Percentiles rank a stretch among this genome's conserved stretches.
phyloP scores from a whole-genome alignment of 768 basidiomycete genomes.

The Hypholoma fasciculare region DNA sequence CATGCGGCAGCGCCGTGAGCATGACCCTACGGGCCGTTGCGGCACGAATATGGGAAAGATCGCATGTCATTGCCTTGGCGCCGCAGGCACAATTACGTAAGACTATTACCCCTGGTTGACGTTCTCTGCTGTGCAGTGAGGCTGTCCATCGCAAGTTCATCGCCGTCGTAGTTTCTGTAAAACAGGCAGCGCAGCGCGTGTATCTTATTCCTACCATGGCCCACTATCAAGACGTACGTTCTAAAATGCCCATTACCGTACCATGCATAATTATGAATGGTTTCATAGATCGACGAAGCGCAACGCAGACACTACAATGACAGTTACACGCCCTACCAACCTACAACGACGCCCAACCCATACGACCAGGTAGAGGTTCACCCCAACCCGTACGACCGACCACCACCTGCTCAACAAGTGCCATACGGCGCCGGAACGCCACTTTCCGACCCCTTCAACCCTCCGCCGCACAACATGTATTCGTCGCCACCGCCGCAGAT shows the following conservation, averaged over 20 bases:
- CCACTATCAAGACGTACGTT: slow-evolving; percentile 31
- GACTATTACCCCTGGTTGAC: too few relatives aligned
- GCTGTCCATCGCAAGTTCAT: too few relatives aligned
- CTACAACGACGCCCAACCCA: slow-evolving; percentile 32
- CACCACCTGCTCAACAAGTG: slow-evolving; percentile 15
- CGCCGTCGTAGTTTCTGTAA: background rate
- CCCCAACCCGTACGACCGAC: slow-evolving; percentile 23
- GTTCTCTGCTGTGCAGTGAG: too few relatives aligned
- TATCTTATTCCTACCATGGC: slow-evolving; percentile 24
- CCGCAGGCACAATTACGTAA: too few relatives aligned
- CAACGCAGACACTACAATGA: slow-evolving; percentile 68
- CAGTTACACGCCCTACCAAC: slow-evolving; percentile 54
- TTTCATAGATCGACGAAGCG: slow-evolving; percentile 59
- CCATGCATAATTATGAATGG: background rate
- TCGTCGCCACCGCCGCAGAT: slow-evolving; percentile 24
- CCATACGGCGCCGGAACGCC: slow-evolving; percentile 18
- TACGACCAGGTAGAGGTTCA: slow-evolving; percentile 41
- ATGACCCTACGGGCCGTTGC: too few relatives aligned
- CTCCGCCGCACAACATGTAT: slow-evolving; percentile 22
- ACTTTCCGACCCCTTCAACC: slow-evolving; percentile 40
- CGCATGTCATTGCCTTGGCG: too few relatives aligned
- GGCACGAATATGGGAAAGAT: too few relatives aligned
- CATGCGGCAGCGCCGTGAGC: too few relatives aligned
- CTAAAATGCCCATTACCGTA: background rate
- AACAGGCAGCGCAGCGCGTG: background rate